Conservation (phyloP, 2,329 filamentous ascomycete species). For the Teratosphaeria epicoccoides region DNA sequence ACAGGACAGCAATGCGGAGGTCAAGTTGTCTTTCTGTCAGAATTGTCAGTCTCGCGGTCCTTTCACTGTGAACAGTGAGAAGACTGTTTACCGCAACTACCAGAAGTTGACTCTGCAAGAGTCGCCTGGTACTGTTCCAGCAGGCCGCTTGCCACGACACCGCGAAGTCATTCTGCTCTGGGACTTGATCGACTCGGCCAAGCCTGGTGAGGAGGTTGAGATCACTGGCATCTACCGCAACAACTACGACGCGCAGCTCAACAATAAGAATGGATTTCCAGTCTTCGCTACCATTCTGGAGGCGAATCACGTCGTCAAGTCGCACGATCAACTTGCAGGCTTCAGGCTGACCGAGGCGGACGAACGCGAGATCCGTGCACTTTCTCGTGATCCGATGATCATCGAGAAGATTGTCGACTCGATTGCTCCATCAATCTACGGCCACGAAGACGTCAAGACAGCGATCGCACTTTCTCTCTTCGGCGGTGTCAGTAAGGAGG, state of each 20-base stretch:
- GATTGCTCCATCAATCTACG: constrained; percentile 95
- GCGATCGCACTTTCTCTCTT: constrained; percentile 90
- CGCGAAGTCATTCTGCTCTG: constrained; percentile 92
- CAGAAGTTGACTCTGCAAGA: constrained; percentile 96
- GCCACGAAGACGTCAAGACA: constrained; percentile 93
- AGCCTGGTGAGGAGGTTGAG: constrained; percentile 95
- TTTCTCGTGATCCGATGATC: constrained; percentile 84
- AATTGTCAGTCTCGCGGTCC: constrained; percentile 92
- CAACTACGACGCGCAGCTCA: constrained; percentile 94
- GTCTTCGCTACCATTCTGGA: constrained; percentile 97
- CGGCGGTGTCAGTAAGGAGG: constrained; percentile 82
- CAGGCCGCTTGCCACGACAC: constrained; percentile 83
- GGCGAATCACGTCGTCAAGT: constrained; percentile 93
- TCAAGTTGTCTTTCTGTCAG: constrained; percentile 93
- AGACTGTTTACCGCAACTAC: constrained; percentile 97
- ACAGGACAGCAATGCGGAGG: constrained; percentile 91
- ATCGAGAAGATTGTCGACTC: constrained; percentile 87
- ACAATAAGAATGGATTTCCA: constrained; percentile 97
- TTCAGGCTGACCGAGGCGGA: constrained; percentile 94
- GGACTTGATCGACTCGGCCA: constrained; percentile 92
- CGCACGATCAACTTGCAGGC: constrained; percentile 92
- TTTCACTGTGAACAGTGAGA: constrained; percentile 91
- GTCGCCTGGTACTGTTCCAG: constrained; percentile 91
- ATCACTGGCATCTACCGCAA: constrained; percentile 95
- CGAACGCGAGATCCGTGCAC: constrained; percentile 74